Conservation (phyloP, 768 basidiomycete genomes). For the Russula emetica region DNA sequence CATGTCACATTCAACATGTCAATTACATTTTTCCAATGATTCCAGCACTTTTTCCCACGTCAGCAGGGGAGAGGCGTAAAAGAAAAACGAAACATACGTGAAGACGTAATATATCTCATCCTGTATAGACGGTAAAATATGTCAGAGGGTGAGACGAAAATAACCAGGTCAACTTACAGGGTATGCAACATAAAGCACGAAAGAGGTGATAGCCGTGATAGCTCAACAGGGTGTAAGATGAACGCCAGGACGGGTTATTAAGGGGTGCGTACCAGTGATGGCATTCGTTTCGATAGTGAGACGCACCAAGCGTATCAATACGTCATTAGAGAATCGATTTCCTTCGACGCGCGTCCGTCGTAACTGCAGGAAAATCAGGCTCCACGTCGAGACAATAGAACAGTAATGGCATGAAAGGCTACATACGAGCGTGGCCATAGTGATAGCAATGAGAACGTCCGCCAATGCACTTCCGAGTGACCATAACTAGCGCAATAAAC, state of each 20-base stretch:
- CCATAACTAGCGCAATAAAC: slow-evolving; percentile 7
- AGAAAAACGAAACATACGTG: slow-evolving; percentile 10
- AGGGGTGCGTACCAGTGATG: slow-evolving; percentile 21
- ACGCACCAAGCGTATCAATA: slow-evolving; percentile 29
- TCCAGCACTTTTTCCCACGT: slow-evolving; percentile 20
- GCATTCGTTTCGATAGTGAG: slow-evolving; percentile 32
- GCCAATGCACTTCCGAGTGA: slow-evolving; percentile 9
- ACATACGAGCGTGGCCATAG: slow-evolving; percentile 17
- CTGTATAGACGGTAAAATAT: background rate
- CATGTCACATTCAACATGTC: background rate
- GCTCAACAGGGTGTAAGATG: slow-evolving; percentile 8
- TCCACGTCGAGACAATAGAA: too few species aligned
- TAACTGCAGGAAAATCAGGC: background rate
- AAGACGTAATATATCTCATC: slow-evolving; percentile 21
- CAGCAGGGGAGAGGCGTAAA: background rate
- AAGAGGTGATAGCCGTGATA: slow-evolving; percentile 4
- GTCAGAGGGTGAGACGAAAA: background rate
- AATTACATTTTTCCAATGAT: slow-evolving; percentile 28
- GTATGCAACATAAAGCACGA: slow-evolving; percentile 12
- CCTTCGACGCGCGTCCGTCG: slow-evolving; percentile 1
- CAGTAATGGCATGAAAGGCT: background rate
- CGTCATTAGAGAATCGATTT: background rate
- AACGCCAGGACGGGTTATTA: background rate
- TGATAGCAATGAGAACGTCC: slow-evolving; percentile 16
- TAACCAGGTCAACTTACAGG: slow-evolving; percentile 8